phyloP scores from a whole-genome alignment of 768 basidiomycete genomes.

The Lactifluus volemus region DNA sequence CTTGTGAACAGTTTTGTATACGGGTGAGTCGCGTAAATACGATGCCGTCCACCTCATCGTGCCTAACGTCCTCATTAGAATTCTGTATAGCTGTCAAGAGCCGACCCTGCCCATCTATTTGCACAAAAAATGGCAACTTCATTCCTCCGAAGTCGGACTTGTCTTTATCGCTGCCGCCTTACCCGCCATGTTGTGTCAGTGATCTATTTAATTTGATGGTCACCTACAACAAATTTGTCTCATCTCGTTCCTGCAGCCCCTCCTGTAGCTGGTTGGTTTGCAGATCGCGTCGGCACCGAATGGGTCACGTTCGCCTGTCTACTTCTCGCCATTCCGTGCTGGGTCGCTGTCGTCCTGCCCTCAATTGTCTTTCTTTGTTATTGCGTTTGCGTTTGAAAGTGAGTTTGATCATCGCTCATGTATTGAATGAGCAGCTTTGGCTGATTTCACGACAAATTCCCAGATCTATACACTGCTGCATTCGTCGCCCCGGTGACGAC shows the following conservation, averaged over 20 bases:
- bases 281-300: slow-evolving; percentile 49
- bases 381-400: slow-evolving; percentile 48
- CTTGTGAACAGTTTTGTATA: slow-evolving; percentile 27
- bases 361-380: slow-evolving; percentile 41
- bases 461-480: slow-evolving; percentile 56
- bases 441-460: too few relatives aligned
- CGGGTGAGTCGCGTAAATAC: slow-evolving; percentile 25
- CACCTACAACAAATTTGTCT: neutral
- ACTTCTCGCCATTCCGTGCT: slow-evolving; percentile 54
- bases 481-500: slow-evolving; percentile 53
- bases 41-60: neutral
- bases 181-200: slow-evolving; percentile 56
- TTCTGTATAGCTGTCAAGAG: slow-evolving; percentile 26
- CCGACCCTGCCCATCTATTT: slow-evolving; percentile 31
- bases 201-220: slow-evolving; percentile 18
- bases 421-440: neutral
- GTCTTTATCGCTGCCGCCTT: slow-evolving; percentile 57
- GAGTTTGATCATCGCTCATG: slow-evolving; percentile 14
- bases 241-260: slow-evolving; percentile 33
- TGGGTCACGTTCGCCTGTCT: slow-evolving; percentile 43
- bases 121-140: slow-evolving; percentile 27
- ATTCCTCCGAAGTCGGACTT: slow-evolving; percentile 44
- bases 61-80: slow-evolving; percentile 10
- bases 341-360: slow-evolving; percentile 42
- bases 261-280: slow-evolving; percentile 47